phyloP scores from a whole-genome alignment of 139 green algal species.

The Coccomyxa sp. region DNA sequence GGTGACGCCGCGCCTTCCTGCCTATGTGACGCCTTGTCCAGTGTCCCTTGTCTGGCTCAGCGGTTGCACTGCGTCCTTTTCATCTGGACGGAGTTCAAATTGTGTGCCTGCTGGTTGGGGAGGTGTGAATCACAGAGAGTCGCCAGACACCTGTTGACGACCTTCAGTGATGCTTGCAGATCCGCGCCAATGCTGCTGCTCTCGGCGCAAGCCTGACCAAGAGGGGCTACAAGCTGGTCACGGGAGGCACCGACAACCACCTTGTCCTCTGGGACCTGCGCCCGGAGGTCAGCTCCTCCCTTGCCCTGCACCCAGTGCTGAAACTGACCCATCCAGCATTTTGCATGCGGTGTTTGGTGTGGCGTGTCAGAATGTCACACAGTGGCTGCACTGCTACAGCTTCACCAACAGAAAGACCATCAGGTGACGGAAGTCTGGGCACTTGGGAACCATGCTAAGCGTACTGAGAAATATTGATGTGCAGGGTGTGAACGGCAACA shows the following conservation, averaged over 20 bases:
- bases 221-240: constrained; percentile 78
- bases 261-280: constrained; percentile 86
- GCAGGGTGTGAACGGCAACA: constrained; percentile 69
- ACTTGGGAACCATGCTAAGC: too few species aligned
- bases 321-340: not conserved
- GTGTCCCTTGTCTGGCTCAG: not conserved
- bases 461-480: not conserved
- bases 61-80: not conserved
- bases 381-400: not conserved
- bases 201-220: constrained; percentile 55
- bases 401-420: too few species aligned
- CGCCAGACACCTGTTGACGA: too few species aligned
- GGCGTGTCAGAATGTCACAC: not conserved
- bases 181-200: constrained; percentile 64
- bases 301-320: not conserved
- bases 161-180: constrained; percentile 33
- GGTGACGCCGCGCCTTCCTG: not conserved
- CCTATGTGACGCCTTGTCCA: not conserved
- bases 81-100: not conserved
- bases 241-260: constrained; percentile 84
- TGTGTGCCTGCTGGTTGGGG: too few species aligned
- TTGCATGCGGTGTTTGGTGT: not conserved
- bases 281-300: constrained; percentile 28
- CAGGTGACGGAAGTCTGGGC: too few species aligned
- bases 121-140: too few species aligned